Conservation (phyloP, 768 basidiomycete species). For the Postia placenta region DNA sequence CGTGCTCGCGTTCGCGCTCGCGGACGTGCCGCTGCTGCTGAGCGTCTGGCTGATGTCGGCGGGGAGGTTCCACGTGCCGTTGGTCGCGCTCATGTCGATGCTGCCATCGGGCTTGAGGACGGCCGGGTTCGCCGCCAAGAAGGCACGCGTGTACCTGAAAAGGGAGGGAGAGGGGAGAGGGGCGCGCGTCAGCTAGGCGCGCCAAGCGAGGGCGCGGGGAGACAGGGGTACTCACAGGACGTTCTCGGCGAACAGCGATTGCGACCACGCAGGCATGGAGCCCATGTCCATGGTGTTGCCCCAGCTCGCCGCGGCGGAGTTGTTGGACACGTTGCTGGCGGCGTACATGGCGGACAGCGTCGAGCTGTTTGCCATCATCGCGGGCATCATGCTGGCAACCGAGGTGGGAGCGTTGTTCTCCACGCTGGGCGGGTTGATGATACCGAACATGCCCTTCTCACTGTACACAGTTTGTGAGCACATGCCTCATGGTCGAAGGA, state of each 20-base stretch:
- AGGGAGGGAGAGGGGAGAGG: no score
- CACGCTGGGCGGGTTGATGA: constrained; percentile 61
- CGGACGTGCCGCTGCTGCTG: constrained; percentile 22
- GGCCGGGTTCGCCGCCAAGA: constrained; percentile 47
- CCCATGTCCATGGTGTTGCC: constrained; percentile 57
- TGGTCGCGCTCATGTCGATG: constrained; percentile 42
- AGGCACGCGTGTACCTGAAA: constrained; percentile 34
- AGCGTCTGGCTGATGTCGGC: constrained; percentile 1
- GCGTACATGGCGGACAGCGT: constrained; percentile 49
- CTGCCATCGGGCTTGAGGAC: constrained; percentile 42
- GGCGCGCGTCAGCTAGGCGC: no score
- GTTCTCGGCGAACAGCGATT: constrained; percentile 47
- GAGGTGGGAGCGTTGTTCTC: constrained; percentile 38
- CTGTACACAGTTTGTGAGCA: constrained; percentile 3
- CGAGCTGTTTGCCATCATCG: constrained; percentile 34
- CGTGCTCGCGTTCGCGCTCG: constrained; percentile 10
- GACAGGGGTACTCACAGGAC: constrained; percentile 29
- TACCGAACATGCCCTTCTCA: constrained; percentile 81
- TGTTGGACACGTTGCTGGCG: constrained; percentile 40
- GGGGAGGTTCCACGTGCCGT: constrained; percentile 19
- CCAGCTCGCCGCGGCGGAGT: constrained; percentile 46
- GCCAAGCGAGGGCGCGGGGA: not conserved
- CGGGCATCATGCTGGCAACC: constrained; percentile 47
- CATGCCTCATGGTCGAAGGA: not conserved
- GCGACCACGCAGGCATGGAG: constrained; percentile 48